Percentiles rank a stretch among this genome's conserved stretches.
These are phyloP conservation scores for Aspergillus neotritici DNA, from an alignment of 2,329 filamentous ascomycete genomes.

Conservation along the genomic window DNA sequence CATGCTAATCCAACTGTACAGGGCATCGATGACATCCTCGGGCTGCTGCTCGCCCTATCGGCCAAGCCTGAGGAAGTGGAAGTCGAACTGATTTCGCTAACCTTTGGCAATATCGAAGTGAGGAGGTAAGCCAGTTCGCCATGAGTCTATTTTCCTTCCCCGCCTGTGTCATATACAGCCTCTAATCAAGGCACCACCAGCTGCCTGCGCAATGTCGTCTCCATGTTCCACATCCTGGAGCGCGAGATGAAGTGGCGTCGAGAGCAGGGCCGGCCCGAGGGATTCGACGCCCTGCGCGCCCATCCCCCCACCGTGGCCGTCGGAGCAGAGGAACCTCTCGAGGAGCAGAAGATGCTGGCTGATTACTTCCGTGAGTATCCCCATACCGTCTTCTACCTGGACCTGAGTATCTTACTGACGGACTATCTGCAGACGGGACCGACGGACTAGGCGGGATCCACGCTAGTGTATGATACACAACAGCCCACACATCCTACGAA, in stretches of 20 bases:
- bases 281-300: constrained; percentile 66
- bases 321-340: constrained; percentile 77
- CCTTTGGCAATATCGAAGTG: constrained; percentile 88
- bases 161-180: neutral
- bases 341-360: constrained; percentile 71
- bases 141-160: no score
- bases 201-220: constrained; percentile 81
- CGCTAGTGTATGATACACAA: constrained; percentile 33
- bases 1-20: constrained; percentile 10
- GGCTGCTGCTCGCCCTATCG: constrained; percentile 78
- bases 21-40: constrained; percentile 87
- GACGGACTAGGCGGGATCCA: constrained; percentile 77
- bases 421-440: constrained; percentile 53
- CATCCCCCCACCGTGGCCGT: constrained; percentile 80
- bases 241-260: constrained; percentile 82
- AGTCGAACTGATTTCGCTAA: constrained; percentile 77
- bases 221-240: constrained; percentile 85
- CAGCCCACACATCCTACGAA: constrained; percentile 6
- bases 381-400: constrained; percentile 29
- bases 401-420: neutral
- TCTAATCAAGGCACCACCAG: constrained; percentile 38
- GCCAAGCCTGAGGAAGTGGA: constrained; percentile 79
- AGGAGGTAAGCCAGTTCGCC: constrained; percentile 53
- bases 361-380: constrained; percentile 73
- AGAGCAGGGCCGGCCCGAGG: constrained; percentile 58